Percentiles rank a stretch among this genome's conserved stretches.
Conservation (phyloP, 768 basidiomycete genomes). For the Fomitopsis pulvina region DNA sequence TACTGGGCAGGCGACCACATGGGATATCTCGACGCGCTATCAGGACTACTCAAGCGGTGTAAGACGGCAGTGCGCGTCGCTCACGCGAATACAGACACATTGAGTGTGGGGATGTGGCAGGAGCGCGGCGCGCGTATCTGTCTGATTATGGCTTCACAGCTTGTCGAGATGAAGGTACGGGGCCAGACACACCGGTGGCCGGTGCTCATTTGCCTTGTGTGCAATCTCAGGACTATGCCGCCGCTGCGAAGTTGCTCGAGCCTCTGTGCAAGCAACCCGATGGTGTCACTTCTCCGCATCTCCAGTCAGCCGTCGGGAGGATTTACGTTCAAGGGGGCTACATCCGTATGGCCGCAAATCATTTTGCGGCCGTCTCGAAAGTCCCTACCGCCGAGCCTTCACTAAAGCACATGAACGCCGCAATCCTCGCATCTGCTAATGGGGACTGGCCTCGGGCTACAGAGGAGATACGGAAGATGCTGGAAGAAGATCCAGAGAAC, state of each 20-base stretch:
- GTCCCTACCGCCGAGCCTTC: conserved; percentile 26
- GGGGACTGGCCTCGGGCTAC: conserved; percentile 63
- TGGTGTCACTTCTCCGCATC: conserved; percentile 38
- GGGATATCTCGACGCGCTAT: conserved; percentile 73
- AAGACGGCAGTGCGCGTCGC: conserved; percentile 36
- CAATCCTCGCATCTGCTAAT: conserved; percentile 56
- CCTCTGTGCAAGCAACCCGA: conserved; percentile 44
- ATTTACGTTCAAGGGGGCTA: conserved; percentile 73
- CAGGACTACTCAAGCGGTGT: conserved; percentile 56
- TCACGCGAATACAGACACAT: conserved; percentile 14
- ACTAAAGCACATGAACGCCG: conserved; percentile 54
- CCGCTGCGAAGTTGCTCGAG: conserved; percentile 60
- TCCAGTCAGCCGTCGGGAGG: conserved; percentile 66
- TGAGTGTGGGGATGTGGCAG: conserved; percentile 60
- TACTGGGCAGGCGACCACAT: conserved; percentile 82
- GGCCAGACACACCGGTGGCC: too few relatives aligned
- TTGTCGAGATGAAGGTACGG: conserved; percentile 78
- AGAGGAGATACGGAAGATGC: conserved; percentile 33
- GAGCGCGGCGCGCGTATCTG: conserved; percentile 73
- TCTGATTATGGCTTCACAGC: conserved; percentile 73
- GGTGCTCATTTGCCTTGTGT: neutral
- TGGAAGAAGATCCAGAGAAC: conserved; percentile 52
- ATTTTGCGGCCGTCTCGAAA: conserved; percentile 48
- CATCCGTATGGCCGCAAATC: conserved; percentile 47
- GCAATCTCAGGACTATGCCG: conserved; percentile 51